Evolutionary conservation across 148 eudicot genomes (phyloP), one percentile per base, ranked within the genome.

Genomic region (Selenicereus undatus): DNA sequence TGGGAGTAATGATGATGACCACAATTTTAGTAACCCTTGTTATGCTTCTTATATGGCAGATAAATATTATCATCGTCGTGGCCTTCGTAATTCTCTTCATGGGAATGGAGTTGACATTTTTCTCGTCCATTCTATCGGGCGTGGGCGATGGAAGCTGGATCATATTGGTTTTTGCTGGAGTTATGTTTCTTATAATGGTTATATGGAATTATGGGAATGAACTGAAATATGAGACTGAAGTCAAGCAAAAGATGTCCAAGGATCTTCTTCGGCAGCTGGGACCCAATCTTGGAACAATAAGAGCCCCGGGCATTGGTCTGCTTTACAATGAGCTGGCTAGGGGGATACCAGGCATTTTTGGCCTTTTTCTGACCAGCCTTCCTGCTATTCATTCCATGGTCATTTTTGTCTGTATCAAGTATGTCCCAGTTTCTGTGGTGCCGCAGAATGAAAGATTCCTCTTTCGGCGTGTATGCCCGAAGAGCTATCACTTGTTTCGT

Each of bases 1-100:
- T 96, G 52, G 99, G 98, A 83, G 93, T 96, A 75, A 96, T 96
- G 99, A 94, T 92, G 94, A 90, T 91, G 93, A 91, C 94, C 72
- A 96, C 99, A 78, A 82, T 92, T 82, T 88, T 94, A 87, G 98
- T 96, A 66, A 96, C 98, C 58, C 89, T 96, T 54, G 95, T 96
- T 78, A 96, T 96, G 99, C 93, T 96, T 81, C 95, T 96, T 78
- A 96, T 96, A 85, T 96, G 99, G 99, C 99, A 93, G 88, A 92
- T 90, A 86, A 93, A 94, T 82, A 91, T 96, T 48, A 74, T 91
- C 43, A 74, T 88, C 76, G 93, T 92, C 71, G 72, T 96, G 85
- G 87, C 89, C 87, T 96, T 96, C 88, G 80, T 81, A 73, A 80
- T 91, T 76, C 73, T 91, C 78, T 93, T 94, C 90, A 84, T 96